These are phyloP conservation scores for Brassica carinata DNA, from an alignment of 345 rosid genomes.

Conservation along the genomic window DNA sequence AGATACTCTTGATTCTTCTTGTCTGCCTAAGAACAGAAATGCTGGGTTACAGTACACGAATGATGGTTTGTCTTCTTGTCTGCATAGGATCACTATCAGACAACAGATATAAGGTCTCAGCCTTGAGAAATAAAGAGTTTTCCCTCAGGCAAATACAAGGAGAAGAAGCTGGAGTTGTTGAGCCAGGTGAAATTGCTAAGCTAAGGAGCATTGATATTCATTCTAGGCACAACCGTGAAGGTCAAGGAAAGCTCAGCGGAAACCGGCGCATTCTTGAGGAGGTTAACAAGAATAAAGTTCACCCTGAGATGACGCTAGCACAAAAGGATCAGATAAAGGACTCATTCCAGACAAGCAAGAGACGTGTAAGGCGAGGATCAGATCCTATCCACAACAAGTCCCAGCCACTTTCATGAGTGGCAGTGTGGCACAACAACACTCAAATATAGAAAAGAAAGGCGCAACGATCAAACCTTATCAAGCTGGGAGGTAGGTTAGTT, in stretches of 20 bases:
- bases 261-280: constrained; percentile 47
- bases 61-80: constrained; percentile 55
- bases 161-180: constrained; percentile 30
- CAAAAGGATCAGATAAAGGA: constrained; percentile 45
- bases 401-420: constrained; percentile 32
- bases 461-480: constrained; percentile 31
- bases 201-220: constrained; percentile 43
- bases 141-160: constrained; percentile 40
- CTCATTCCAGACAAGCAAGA: constrained; percentile 67
- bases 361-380: constrained; percentile 73
- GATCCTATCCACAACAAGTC: constrained; percentile 89
- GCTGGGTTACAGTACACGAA: constrained; percentile 51
- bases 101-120: constrained; percentile 50
- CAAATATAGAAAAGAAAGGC: constrained; percentile 25
- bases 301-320: constrained; percentile 42
- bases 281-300: constrained; percentile 38
- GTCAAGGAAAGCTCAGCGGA: constrained; percentile 27
- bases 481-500: constrained; percentile 43
- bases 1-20: constrained; percentile 48
- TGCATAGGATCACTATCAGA: constrained; percentile 54
- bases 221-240: constrained; percentile 36
- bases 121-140: constrained; percentile 49
- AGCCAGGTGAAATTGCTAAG: constrained; percentile 43
- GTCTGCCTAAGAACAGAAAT: constrained; percentile 44
- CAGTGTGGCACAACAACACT: constrained; percentile 35